phyloP scores from a whole-genome alignment of 495 filamentous ascomycete genomes.

The Sordaria brevicollis region DNA sequence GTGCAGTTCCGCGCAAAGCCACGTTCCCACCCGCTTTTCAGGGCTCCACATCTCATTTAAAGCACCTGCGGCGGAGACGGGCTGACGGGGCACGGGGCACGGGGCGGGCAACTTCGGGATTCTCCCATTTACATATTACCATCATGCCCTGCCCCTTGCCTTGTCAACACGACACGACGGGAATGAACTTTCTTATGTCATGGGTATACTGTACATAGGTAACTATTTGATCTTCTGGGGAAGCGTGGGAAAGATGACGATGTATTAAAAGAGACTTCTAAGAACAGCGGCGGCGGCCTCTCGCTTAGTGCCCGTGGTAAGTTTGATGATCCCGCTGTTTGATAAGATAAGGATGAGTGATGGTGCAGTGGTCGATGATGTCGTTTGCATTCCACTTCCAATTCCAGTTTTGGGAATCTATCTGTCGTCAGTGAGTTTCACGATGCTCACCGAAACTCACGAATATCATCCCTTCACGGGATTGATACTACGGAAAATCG shows the following conservation, averaged over 20 bases:
- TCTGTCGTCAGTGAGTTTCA: not conserved
- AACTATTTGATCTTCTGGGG: not conserved
- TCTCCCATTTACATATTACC: not conserved
- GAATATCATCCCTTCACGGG: not conserved
- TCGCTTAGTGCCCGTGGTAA: no score
- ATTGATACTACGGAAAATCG: not conserved
- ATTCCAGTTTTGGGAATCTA: no score
- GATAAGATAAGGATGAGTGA: not conserved
- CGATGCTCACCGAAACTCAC: no score
- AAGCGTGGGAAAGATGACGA: not conserved
- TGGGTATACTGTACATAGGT: no score
- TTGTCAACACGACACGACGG: not conserved
- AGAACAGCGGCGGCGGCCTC: not conserved
- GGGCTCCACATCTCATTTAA: slow-evolving; percentile 10
- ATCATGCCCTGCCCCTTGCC: no score
- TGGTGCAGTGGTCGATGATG: no score
- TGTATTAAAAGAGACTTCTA: not conserved
- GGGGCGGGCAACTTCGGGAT: not conserved
- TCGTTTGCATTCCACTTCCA: not conserved
- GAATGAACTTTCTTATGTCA: not conserved
- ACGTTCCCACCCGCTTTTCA: not conserved
- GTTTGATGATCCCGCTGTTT: not conserved
- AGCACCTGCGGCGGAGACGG: not conserved
- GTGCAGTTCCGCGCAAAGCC: not conserved
- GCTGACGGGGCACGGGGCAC: not conserved